A percentile compares a stretch with the other conserved stretches of the same genome.
Evolutionary conservation across 192 early-diverging fungal genomes (phyloP).

Genomic region (Chytriomyces sp.): DNA sequence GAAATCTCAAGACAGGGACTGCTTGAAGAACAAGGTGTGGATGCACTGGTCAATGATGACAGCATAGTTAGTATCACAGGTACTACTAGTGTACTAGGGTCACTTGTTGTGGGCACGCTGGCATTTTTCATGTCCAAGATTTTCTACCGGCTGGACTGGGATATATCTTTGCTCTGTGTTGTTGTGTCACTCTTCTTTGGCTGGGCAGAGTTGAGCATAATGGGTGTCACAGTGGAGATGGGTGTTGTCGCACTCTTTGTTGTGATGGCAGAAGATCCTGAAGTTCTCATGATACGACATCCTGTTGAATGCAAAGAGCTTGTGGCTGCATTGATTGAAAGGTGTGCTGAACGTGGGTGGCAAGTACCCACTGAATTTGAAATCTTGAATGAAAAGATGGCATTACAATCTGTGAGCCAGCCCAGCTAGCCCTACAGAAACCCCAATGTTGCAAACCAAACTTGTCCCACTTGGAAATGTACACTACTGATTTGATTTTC

Average conservation of each 20-base stretch:
- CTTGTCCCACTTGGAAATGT: no score
- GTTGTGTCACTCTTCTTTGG: slow-evolving; percentile 19
- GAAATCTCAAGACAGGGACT: neutral
- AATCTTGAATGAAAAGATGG: slow-evolving; percentile 13
- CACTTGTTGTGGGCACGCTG: neutral
- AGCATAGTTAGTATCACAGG: neutral
- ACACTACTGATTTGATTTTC: no score
- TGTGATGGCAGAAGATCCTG: slow-evolving; percentile 16
- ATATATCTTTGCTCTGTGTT: neutral
- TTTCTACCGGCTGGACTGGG: slow-evolving; percentile 8
- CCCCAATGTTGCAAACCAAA: no score
- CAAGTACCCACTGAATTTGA: neutral
- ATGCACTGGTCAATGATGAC: slow-evolving; percentile 14
- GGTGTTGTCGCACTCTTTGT: slow-evolving; percentile 26
- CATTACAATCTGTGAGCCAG: neutral
- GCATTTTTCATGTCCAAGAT: slow-evolving; percentile 9
- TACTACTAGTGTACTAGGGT: neutral
- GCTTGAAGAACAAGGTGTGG: slow-evolving; percentile 11
- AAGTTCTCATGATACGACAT: slow-evolving; percentile 6
- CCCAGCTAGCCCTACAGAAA: no score
- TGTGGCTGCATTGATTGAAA: slow-evolving; percentile 7
- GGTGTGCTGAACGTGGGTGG: slow-evolving; percentile 11
- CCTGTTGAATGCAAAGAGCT: neutral
- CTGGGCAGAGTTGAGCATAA: slow-evolving; percentile 22
- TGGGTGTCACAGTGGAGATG: slow-evolving; percentile 31